Evolutionary conservation across 345 rosid species (phyloP), one percentile per base, ranked within the genome.

Genomic region (Eucalyptus coolabah): DNA sequence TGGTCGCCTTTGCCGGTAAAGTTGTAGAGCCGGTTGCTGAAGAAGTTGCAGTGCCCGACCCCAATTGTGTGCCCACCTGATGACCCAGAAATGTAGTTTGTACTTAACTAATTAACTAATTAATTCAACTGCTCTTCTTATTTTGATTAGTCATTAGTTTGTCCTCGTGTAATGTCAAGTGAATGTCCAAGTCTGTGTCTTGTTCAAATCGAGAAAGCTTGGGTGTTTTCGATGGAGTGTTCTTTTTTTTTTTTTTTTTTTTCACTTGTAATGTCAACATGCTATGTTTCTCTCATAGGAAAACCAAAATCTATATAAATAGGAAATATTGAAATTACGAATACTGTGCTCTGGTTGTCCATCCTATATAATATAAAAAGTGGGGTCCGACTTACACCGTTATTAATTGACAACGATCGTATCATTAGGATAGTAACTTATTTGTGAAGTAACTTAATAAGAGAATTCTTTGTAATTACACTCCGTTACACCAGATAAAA

Each of bases 1-100:
- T 89, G 89, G 60, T 87, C 92, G 2, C 92, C 91, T 18, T 90
- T 92, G 40, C 95, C 94, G 17, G 92, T 89, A 92, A 93, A 93
- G 90, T 93, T 90, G 92, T 93, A 92, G 26, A 93, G 91, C 72
- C 93, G 80, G 86, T n/a, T 87, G 92, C 91, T 89, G 92, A 93
- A 92, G 85, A 90, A 50, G 21, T 15, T 89, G 90, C 94, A 93
- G 85, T 89, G 93, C 5, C 90, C 92, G 30, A 91, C 87, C 7
- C 93, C 94, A 6, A 92, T 89, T 6, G 93, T 90, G 85, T 93
- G 94, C 1, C 89, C 90, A 28, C 94, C 93, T 89, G 89, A 37
- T 72, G 82, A 37, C 82, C 82, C 82, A 3, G 82, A 72, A 9
- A 37, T 18, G 26, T 19, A 19, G 45, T 50, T 50, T 12, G 10